Conservation (phyloP, 441 rosid species). For the Syzygium syzygioides region DNA sequence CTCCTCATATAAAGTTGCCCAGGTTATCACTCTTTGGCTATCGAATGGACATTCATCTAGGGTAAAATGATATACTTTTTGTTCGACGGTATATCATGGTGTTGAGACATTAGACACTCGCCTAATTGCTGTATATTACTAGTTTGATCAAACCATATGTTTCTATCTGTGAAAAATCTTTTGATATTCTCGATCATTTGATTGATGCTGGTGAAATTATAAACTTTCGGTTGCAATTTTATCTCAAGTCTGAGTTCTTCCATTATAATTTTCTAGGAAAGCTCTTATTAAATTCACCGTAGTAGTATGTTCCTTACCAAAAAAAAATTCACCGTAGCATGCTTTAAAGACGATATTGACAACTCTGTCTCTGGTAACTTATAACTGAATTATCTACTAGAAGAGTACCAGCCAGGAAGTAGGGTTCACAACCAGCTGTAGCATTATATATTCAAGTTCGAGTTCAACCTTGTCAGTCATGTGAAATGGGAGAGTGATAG, state of each 20-base stretch:
- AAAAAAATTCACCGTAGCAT: neutral
- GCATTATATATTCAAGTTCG: accelerated
- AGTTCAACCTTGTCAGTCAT: neutral
- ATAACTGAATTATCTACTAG: neutral
- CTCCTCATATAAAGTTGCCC: neutral
- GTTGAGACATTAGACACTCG: neutral
- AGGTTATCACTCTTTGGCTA: neutral
- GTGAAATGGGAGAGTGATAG: neutral
- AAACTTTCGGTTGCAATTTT: neutral
- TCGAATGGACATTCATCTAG: neutral
- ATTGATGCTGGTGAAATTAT: neutral
- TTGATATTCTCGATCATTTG: neutral
- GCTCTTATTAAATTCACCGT: neutral
- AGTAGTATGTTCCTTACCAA: neutral
- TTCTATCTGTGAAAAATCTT: neutral
- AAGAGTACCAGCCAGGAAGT: neutral
- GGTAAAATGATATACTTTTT: neutral
- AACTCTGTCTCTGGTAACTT: no score
- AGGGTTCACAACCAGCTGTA: neutral
- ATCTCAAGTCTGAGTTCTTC: neutral
- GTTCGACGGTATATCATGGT: neutral
- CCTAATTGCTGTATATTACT: neutral
- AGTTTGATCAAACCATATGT: neutral
- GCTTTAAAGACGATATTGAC: neutral
- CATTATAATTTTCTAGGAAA: neutral